Evolutionary conservation across 1,284 basidiomycete genomes (phyloP), one percentile per base, ranked within the genome.

Genomic region (Phaffia rhodozyma): DNA sequence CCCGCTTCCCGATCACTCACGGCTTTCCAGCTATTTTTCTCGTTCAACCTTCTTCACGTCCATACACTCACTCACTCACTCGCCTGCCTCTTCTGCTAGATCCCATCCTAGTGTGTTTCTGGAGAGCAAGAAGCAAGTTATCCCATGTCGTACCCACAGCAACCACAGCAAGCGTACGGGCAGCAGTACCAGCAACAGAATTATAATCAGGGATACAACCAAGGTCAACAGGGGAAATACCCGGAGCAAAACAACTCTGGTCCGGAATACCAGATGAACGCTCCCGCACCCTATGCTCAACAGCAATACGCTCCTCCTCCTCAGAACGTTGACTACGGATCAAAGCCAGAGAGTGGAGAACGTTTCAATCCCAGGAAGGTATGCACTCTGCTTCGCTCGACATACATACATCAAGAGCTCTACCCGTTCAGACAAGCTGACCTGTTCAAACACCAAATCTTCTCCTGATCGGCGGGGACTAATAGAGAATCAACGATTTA

Each of bases 281-380:
- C 71, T 52, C 69, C 69, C 6, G 50, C 67, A 23, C 60, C 66
- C 32, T 43, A 43, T 16, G 65, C 66, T 23, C 55, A 66, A 51
- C 63, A 62, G 49, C 25, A 51, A 50, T 56, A 29, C 30, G 54
- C n/a, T 63, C 58, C 9, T 47, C 34, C 60, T 43, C n/a, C 56
- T 18, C 47, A 62, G 30, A 25, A 58, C 4, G 56, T 58, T 9
- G 38, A 66, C 38, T 66, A 59, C 30, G 34, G 50, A 16, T 7
- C 9, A 23, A 60, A 60, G 53, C 60, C 60, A 16, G 29, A 29
- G 21, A 61, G 52, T 56, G 82, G 82, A 20, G 83, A 82, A 49
- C 75, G 87, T 49, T 86, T 89, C 77, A 82, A 81, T 68, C 85
- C 75, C 3, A 84, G 83, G 77, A 85, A 82, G 63, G 63, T 64